These are phyloP conservation scores for Quercus ilex DNA, from an alignment of 306 rosid species.

Conservation along the genomic window DNA sequence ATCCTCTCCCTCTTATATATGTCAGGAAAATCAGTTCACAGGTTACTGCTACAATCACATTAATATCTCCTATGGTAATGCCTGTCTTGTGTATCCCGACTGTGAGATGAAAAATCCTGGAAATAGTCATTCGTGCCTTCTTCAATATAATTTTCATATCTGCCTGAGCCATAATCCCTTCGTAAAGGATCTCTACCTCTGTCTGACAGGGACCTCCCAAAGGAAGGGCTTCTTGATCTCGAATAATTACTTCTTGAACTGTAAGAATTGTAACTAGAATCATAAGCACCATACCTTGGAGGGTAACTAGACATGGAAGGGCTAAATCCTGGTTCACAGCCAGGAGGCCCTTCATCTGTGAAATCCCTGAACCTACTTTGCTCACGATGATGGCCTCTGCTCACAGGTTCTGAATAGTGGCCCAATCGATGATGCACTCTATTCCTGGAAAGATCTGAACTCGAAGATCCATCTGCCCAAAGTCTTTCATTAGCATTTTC, in stretches of 20 bases:
- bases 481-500: conserved; percentile 67
- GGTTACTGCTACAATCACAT: conserved; percentile 7
- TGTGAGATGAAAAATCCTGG: conserved; percentile 28
- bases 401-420: conserved; percentile 38
- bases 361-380: conserved; percentile 53
- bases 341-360: conserved; percentile 77
- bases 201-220: conserved; percentile 41
- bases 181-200: conserved; percentile 42
- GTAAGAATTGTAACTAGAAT: conserved; percentile 21
- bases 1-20: conserved; percentile 1
- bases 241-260: conserved; percentile 18
- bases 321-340: conserved; percentile 56
- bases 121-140: conserved; percentile 37
- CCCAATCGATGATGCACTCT: conserved; percentile 43
- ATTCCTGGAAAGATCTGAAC: conserved; percentile 48
- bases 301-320: conserved; percentile 48
- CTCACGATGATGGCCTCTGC: conserved; percentile 60
- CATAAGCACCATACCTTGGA: conserved; percentile 57
- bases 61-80: conserved; percentile 35
- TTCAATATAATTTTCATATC: conserved; percentile 28
- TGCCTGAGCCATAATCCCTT: conserved; percentile 28
- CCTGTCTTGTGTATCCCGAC: conserved; percentile 38
- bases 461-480: conserved; percentile 56
- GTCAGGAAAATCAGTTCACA: conserved; percentile 10
- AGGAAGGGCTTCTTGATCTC: conserved; percentile 34